These are phyloP conservation scores for Cicer yamashitae DNA, from an alignment of 306 rosid genomes.

Conservation along the genomic window DNA sequence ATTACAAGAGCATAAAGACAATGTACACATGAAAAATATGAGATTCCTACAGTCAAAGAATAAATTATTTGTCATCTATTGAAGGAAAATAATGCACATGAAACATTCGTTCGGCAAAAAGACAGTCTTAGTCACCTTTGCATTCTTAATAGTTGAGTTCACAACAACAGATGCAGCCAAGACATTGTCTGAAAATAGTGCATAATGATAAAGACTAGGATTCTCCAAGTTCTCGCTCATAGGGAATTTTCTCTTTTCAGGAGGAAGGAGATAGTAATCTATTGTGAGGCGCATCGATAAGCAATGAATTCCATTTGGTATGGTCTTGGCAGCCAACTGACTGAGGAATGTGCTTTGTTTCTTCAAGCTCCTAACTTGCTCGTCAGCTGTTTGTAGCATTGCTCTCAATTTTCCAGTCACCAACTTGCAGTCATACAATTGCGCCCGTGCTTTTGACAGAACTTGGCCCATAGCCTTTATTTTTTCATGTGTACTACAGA, in stretches of 20 bases:
- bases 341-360: constrained; percentile 91
- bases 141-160: constrained; percentile 80
- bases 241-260: constrained; percentile 80
- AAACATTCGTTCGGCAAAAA: constrained; percentile 35
- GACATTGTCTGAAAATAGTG: constrained; percentile 94
- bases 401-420: constrained; percentile 86
- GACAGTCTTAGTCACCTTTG: constrained; percentile 64
- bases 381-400: constrained; percentile 92
- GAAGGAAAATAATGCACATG: constrained; percentile 21
- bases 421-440: constrained; percentile 84
- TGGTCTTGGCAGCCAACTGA: constrained; percentile 93
- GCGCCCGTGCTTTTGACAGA: constrained; percentile 77
- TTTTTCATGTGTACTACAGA: constrained; percentile 70
- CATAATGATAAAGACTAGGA: constrained; percentile 82
- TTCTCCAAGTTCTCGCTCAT: constrained; percentile 83
- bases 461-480: constrained; percentile 78
- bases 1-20: constrained; percentile 44
- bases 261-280: constrained; percentile 85
- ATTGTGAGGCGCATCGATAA: constrained; percentile 88
- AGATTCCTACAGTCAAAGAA: not conserved
- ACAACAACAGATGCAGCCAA: constrained; percentile 96
- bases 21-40: constrained; percentile 6
- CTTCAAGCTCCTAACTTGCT: constrained; percentile 84
- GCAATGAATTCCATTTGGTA: constrained; percentile 93
- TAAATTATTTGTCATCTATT: constrained; percentile 4